These are phyloP conservation scores for Capronia coronata DNA, from an alignment of 2,329 filamentous ascomycete species.

Conservation along the genomic window DNA sequence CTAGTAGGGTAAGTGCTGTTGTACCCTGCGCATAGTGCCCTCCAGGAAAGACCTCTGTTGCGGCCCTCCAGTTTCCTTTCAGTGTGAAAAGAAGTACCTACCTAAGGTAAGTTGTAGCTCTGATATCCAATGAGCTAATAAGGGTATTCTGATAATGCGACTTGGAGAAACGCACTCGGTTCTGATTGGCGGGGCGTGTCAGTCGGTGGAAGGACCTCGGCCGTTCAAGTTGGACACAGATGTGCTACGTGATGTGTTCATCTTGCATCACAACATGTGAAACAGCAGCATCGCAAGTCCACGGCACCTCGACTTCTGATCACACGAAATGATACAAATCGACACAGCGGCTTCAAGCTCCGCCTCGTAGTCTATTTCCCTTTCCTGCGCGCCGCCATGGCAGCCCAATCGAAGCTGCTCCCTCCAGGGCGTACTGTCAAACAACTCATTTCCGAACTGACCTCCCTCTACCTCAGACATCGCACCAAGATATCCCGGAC, in stretches of 20 bases:
- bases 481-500: slow-evolving; percentile 75
- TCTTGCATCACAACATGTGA: not conserved
- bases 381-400: slow-evolving; percentile 48
- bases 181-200: too few relatives aligned
- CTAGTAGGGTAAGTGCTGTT: too few relatives aligned
- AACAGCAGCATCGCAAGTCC: not conserved
- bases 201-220: too few relatives aligned
- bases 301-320: not conserved
- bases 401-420: slow-evolving; percentile 65
- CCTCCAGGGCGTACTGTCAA: slow-evolving; percentile 57
- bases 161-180: too few relatives aligned
- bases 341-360: not conserved
- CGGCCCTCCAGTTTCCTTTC: too few relatives aligned
- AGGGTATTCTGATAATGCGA: too few relatives aligned
- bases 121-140: too few relatives aligned
- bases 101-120: too few relatives aligned
- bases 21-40: too few relatives aligned
- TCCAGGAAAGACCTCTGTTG: too few relatives aligned
- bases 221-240: too few relatives aligned
- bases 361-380: not conserved
- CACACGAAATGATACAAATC: not conserved
- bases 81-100: too few relatives aligned
- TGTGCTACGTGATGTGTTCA: not conserved
- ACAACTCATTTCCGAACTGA: slow-evolving; percentile 59
- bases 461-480: slow-evolving; percentile 67